These are phyloP conservation scores for Fusarium nygamai DNA, from an alignment of 2,329 filamentous ascomycete species.

Conservation along the genomic window DNA sequence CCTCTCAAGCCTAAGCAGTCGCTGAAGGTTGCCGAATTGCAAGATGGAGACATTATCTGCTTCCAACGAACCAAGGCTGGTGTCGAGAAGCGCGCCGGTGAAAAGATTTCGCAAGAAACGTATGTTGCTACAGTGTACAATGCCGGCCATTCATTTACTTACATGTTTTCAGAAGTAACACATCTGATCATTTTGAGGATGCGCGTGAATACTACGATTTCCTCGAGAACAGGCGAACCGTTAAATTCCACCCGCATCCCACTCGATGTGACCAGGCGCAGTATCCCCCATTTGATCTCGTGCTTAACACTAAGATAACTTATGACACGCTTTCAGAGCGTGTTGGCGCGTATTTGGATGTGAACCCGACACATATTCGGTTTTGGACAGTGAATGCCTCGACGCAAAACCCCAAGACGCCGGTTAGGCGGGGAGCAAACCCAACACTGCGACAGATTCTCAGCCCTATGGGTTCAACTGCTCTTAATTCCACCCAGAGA, in stretches of 20 bases:
- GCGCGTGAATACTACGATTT: slow-evolving; percentile 93
- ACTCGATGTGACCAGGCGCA: slow-evolving; percentile 63
- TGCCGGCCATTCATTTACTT: slow-evolving; percentile 4
- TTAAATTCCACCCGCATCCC: slow-evolving; percentile 79
- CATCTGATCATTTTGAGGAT: slow-evolving; percentile 69
- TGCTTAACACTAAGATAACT: slow-evolving; percentile 85
- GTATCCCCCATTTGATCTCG: slow-evolving; percentile 76
- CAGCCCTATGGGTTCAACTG: slow-evolving; percentile 73
- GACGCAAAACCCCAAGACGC: slow-evolving; percentile 78
- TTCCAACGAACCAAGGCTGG: slow-evolving; percentile 75
- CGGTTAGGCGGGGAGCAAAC: slow-evolving; percentile 77
- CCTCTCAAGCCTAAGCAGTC: slow-evolving; percentile 90
- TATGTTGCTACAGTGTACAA: slow-evolving; percentile 32
- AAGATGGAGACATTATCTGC: slow-evolving; percentile 96
- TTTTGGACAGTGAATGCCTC: slow-evolving; percentile 87
- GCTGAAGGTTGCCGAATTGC: slow-evolving; percentile 89
- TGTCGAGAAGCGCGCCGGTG: slow-evolving; percentile 36
- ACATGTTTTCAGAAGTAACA: slow-evolving; percentile 29
- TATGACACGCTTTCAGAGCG: slow-evolving; percentile 90
- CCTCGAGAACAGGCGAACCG: slow-evolving; percentile 81
- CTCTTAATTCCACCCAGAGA: slow-evolving; percentile 75
- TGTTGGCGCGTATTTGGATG: slow-evolving; percentile 79
- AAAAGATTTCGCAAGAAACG: slow-evolving; percentile 47
- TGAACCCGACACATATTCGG: slow-evolving; percentile 86
- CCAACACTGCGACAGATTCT: slow-evolving; percentile 84